Evolutionary conservation across 768 basidiomycete genomes (phyloP).

Genomic region (Agrocybe chaxingu): DNA sequence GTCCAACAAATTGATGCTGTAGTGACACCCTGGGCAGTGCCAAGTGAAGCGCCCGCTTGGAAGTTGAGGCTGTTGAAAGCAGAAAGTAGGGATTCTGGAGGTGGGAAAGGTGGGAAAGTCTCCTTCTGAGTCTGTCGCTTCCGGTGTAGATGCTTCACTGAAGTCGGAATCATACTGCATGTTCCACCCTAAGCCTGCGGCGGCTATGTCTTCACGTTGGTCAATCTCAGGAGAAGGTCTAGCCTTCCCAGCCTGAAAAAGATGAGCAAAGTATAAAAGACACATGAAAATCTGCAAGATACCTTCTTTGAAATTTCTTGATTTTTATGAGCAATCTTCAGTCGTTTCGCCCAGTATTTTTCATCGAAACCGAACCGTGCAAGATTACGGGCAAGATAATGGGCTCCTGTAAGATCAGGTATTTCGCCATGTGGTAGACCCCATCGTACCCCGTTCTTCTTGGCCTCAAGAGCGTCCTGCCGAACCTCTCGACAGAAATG

Average conservation of each 20-base stretch:
- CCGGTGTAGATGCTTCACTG: constrained; percentile 45
- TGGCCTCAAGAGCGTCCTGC: constrained; percentile 29
- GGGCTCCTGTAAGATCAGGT: background rate
- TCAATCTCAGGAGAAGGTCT: constrained; percentile 1
- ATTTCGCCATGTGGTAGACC: constrained; percentile 22
- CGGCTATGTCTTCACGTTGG: background rate
- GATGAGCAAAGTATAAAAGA: background rate
- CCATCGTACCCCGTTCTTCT: constrained; percentile 22
- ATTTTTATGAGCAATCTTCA: constrained; percentile 16
- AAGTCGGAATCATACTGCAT: constrained; percentile 56
- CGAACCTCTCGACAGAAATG: constrained; percentile 35
- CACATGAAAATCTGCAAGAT: background rate
- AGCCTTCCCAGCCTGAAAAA: background rate
- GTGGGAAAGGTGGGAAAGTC: constrained; percentile 19
- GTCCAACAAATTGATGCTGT: constrained; percentile 44
- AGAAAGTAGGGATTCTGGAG: constrained; percentile 30
- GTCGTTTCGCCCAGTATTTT: constrained; percentile 25
- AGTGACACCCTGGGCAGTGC: constrained; percentile 49
- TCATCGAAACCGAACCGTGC: constrained; percentile 28
- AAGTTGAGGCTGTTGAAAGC: constrained; percentile 34
- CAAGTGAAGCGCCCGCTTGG: constrained; percentile 45
- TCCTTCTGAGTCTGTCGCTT: constrained; percentile 36
- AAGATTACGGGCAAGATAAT: constrained; percentile 18
- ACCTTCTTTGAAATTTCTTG: constrained; percentile 8
- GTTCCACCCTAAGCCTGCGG: background rate